These are phyloP conservation scores for Lipomyces sp. DNA, from an alignment of 805 yeast species.

Conservation along the genomic window DNA sequence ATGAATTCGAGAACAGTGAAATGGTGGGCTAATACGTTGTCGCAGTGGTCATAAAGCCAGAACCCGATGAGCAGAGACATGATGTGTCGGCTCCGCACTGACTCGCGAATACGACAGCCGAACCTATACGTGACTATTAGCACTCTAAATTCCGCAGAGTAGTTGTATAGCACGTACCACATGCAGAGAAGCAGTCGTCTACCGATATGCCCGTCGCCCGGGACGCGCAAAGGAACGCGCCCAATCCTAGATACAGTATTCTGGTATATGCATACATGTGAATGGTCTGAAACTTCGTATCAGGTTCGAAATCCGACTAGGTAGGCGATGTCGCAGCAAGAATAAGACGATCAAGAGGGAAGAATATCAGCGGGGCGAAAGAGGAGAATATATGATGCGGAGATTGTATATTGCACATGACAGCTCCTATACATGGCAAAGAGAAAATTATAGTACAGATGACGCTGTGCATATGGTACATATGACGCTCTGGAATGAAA, in stretches of 20 bases:
- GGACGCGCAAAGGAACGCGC: neutral
- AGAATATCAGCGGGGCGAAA: neutral
- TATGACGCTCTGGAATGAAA: too few relatives aligned
- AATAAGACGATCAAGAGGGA: neutral
- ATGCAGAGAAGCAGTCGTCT: constrained; percentile 14
- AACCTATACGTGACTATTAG: neutral
- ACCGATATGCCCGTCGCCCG: constrained; percentile 3
- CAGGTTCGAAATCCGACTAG: too few relatives aligned
- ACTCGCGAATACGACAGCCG: constrained; percentile 14
- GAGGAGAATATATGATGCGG: neutral
- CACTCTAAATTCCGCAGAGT: neutral
- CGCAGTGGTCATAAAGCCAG: constrained; percentile 8
- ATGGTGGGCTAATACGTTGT: neutral
- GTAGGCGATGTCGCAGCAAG: neutral
- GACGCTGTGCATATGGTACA: too few relatives aligned
- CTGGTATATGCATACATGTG: neutral
- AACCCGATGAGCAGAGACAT: constrained; percentile 17
- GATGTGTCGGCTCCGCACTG: constrained; percentile 11
- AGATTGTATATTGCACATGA: neutral
- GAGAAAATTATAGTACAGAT: too few relatives aligned
- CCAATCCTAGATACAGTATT: neutral
- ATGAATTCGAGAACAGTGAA: neutral
- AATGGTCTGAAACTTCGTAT: neutral
- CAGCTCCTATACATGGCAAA: neutral
- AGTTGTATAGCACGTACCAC: constrained; percentile 5